phyloP scores from a whole-genome alignment of 2,329 filamentous ascomycete genomes.

The Shiraia bambusicola region DNA sequence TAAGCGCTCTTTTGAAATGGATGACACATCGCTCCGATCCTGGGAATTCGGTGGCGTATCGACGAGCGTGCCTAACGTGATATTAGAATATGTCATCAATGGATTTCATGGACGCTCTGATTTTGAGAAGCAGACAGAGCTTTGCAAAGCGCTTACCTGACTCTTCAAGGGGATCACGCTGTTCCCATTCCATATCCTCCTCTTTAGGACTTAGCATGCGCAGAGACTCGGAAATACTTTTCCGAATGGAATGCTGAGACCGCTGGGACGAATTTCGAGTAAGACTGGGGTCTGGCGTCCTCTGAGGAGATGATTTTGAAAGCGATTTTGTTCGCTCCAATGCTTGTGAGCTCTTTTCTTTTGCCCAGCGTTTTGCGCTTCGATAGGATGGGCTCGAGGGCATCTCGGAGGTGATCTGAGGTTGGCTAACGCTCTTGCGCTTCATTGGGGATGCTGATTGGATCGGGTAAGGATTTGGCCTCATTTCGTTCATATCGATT shows the following conservation, averaged over 20 bases:
- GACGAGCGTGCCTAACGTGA: conserved; percentile 20
- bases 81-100: conserved; percentile 6
- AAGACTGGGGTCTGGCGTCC: conserved; percentile 30
- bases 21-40: conserved; percentile 27
- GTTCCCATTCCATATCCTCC: conserved; percentile 36
- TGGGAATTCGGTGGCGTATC: conserved; percentile 32
- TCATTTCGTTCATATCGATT: conserved; percentile 31
- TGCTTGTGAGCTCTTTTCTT: conserved; percentile 39
- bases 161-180: conserved; percentile 30
- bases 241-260: conserved; percentile 38
- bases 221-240: conserved; percentile 36
- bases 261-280: conserved; percentile 33
- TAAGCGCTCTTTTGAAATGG: conserved; percentile 28
- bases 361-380: conserved; percentile 39
- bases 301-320: conserved; percentile 29
- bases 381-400: conserved; percentile 37
- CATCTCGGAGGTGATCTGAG: conserved; percentile 26
- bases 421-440: conserved; percentile 33
- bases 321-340: conserved; percentile 38
- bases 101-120: not conserved
- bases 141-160: conserved; percentile 13
- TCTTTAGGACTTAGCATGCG: conserved; percentile 34
- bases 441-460: conserved; percentile 30
- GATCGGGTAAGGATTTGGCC: conserved; percentile 23
- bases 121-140: not conserved